Evolutionary conservation across 768 basidiomycete species (phyloP), one percentile per base, ranked within the genome.

Genomic region (Auriscalpium vulgare): DNA sequence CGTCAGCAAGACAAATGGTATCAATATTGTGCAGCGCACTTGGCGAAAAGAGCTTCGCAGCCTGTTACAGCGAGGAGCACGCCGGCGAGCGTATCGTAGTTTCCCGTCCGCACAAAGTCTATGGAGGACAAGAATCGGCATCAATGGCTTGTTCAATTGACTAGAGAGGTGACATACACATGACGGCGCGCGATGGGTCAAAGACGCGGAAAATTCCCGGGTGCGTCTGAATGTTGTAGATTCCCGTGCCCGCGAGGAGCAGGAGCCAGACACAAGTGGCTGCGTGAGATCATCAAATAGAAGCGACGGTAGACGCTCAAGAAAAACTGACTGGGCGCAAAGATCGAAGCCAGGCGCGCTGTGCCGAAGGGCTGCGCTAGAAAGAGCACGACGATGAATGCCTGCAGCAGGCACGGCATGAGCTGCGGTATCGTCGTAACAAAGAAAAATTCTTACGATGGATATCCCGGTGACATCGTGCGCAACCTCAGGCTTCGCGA

Each of bases 31-130:
- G 23, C 23, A 21, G 69, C 77, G 34, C 48, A 84, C 83, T 85
- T 84, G 11, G 84, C 84, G 66, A 84, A 84, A 48, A 84, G 69
- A 1, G 83, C 83, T 65, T 87, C 85, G 61, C 79, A 83, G 0
- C 87, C 87, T 0, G 87, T 88, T n/a, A 87, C 59, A 1, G 81
- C 77, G 1, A 88, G 77, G 7, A 88, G 69, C 1, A 88, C 75
- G 37, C 85, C 86, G 8, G 82, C 74, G 0, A 88, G 75, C 6
- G 80, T 66, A 56, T 83, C 81, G 56, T 80, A 87, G 56, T 85
- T 67, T 52, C 68, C 71, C 1, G 84, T 87, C 11, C 85, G 76
- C 1, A 86, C 82, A 57, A 88, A 88, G 14, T 80, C 82, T 84
- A 55, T 0, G 37, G 36, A 35, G 40, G 29, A 7, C 55, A 10